These are phyloP conservation scores for Paramecium sexaurelia DNA, from an alignment of 73 alveolate genomes.

Conservation along the genomic window DNA sequence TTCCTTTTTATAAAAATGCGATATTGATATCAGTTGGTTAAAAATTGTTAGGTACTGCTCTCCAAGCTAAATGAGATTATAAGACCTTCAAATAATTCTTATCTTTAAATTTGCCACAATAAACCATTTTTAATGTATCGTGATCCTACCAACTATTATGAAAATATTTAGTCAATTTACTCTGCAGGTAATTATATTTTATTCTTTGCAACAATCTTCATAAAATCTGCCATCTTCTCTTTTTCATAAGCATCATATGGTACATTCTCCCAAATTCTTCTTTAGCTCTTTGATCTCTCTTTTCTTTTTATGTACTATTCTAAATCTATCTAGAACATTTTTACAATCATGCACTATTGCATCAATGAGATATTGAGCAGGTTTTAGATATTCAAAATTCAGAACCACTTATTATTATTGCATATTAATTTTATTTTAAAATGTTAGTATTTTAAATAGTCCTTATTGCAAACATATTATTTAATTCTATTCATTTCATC, in stretches of 20 bases:
- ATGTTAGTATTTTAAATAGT: neutral
- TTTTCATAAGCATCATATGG: slow-evolving; percentile 55
- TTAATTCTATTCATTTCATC: neutral
- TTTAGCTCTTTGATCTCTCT: slow-evolving; percentile 33
- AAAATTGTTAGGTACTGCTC: slow-evolving; percentile 41
- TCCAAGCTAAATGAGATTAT: neutral
- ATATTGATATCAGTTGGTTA: slow-evolving; percentile 52
- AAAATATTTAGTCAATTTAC: neutral
- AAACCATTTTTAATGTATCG: slow-evolving; percentile 39
- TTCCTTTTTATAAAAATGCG: slow-evolving; percentile 58
- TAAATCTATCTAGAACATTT: neutral
- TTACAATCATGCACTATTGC: slow-evolving; percentile 40
- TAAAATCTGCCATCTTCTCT: slow-evolving; percentile 46
- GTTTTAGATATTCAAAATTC: slow-evolving; percentile 40
- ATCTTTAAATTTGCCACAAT: slow-evolving; percentile 56
- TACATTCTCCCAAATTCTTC: slow-evolving; percentile 50
- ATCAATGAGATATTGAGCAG: neutral
- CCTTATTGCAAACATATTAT: neutral
- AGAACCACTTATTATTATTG: slow-evolving; percentile 5
- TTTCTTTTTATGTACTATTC: slow-evolving; percentile 5
- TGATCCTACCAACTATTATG: neutral
- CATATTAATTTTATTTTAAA: slow-evolving; percentile 1
- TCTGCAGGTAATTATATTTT: slow-evolving; percentile 27
- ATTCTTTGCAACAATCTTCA: neutral
- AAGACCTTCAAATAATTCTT: slow-evolving; percentile 30